These are phyloP conservation scores for Calcarisporium arbuscula DNA, from an alignment of 2,329 filamentous ascomycete genomes.

Conservation along the genomic window DNA sequence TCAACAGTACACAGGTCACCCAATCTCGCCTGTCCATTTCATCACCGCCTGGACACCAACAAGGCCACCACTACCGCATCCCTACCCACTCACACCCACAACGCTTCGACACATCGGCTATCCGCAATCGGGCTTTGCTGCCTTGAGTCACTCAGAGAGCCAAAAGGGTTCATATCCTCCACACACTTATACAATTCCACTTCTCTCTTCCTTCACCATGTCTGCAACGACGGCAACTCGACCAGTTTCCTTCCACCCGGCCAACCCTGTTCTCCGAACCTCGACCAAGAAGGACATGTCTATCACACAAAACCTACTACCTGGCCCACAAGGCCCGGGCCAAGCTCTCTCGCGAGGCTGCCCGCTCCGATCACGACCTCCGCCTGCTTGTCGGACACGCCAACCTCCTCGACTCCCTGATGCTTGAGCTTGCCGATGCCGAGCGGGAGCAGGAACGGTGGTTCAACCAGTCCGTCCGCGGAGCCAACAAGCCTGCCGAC, in stretches of 20 bases:
- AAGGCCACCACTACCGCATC: slow-evolving; percentile 12
- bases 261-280: slow-evolving; percentile 21
- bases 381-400: slow-evolving; percentile 93
- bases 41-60: slow-evolving; percentile 15
- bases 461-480: slow-evolving; percentile 94
- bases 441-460: slow-evolving; percentile 93
- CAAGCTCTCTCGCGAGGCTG: slow-evolving; percentile 92
- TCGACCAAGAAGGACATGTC: slow-evolving; percentile 79
- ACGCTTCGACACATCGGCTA: slow-evolving; percentile 8
- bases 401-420: slow-evolving; percentile 93
- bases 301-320: slow-evolving; percentile 96
- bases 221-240: slow-evolving; percentile 20
- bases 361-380: slow-evolving; percentile 87
- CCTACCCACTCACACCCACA: slow-evolving; percentile 14
- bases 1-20: too few relatives aligned
- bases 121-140: slow-evolving; percentile 18
- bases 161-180: too few relatives aligned
- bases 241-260: slow-evolving; percentile 18
- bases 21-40: slow-evolving; percentile 21
- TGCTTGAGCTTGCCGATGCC: slow-evolving; percentile 86
- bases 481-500: slow-evolving; percentile 56
- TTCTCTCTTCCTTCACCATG: slow-evolving; percentile 19
- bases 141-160: slow-evolving; percentile 22
- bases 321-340: slow-evolving; percentile 92
- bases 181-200: slow-evolving; percentile 1